Conservation (phyloP, 306 rosid genomes). For the Cicer pinnatifidum region DNA sequence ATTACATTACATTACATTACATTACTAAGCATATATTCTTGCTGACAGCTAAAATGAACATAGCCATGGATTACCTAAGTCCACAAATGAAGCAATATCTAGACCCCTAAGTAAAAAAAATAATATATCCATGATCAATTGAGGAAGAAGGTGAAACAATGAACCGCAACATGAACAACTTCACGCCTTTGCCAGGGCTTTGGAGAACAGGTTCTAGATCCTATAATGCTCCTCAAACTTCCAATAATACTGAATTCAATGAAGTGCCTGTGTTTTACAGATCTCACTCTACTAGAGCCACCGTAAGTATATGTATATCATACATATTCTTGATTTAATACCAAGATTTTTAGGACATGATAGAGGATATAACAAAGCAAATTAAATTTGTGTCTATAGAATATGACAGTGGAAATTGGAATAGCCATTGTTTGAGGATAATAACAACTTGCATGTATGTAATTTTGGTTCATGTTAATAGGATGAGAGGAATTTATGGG, state of each 20-base stretch:
- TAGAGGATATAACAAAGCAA: background rate
- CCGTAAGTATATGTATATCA: constrained; percentile 53
- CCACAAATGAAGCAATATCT: constrained; percentile 29
- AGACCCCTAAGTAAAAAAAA: constrained; percentile 25
- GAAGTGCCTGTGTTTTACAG: constrained; percentile 48
- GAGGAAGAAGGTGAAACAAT: constrained; percentile 48
- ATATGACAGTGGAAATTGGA: constrained; percentile 11
- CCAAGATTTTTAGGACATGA: background rate
- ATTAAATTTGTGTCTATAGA: constrained; percentile 6
- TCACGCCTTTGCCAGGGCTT: constrained; percentile 34
- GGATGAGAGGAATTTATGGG: constrained; percentile 52
- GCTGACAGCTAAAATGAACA: constrained; percentile 42
- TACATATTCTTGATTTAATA: constrained; percentile 8
- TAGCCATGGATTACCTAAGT: constrained; percentile 3
- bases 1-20: constrained; percentile 4
- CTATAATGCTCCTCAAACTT: constrained; percentile 44
- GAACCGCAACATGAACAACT: constrained; percentile 54
- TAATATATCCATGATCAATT: constrained; percentile 18
- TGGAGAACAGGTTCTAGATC: constrained; percentile 44
- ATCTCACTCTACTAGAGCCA: constrained; percentile 45
- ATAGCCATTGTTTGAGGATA: constrained; percentile 4
- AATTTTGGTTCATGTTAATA: constrained; percentile 41
- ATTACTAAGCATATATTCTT: constrained; percentile 39
- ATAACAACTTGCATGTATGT: background rate
- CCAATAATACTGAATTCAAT: constrained; percentile 42